phyloP scores from a whole-genome alignment of 495 filamentous ascomycete genomes.

The Stereocaulon alpinum region DNA sequence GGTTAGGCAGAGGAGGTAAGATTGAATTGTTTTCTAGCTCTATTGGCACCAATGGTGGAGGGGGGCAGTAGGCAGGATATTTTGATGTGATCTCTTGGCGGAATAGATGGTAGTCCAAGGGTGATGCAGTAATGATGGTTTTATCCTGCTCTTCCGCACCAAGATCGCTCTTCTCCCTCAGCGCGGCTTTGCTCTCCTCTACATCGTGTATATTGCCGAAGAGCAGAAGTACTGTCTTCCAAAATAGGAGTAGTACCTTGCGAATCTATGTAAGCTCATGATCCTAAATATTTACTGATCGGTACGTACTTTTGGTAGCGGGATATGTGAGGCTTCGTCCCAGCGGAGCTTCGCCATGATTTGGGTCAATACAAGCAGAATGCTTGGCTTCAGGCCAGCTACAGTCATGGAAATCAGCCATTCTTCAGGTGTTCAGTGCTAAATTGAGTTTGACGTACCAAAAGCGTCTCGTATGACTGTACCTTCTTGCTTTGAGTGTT shows the following conservation, averaged over 20 bases:
- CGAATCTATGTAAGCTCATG: constrained; percentile 19
- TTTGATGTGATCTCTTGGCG: constrained; percentile 98
- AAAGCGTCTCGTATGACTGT: constrained; percentile 30
- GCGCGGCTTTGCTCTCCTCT: constrained; percentile 55
- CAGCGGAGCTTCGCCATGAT: constrained; percentile 72
- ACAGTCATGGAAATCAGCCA: constrained; percentile 6
- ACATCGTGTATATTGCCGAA: constrained; percentile 70
- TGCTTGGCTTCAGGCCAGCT: constrained; percentile 52
- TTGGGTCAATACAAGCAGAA: constrained; percentile 64
- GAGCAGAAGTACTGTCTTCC: constrained; percentile 80
- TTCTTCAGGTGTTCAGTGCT: background rate
- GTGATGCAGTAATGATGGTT: constrained; percentile 74
- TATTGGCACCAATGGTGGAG: constrained; percentile 69
- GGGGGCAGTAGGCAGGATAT: constrained; percentile 92
- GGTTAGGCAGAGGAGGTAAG: constrained; percentile 70
- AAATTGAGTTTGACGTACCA: constrained; percentile 8
- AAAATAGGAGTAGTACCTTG: constrained; percentile 65
- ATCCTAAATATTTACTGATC: too few species aligned
- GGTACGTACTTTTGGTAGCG: constrained; percentile 42
- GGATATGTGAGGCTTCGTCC: constrained; percentile 64
- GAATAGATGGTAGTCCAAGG: constrained; percentile 91
- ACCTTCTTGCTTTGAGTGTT: constrained; percentile 22
- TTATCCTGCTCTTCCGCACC: constrained; percentile 30
- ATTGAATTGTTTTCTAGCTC: constrained; percentile 86
- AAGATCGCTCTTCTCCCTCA: constrained; percentile 31